These are phyloP conservation scores for Diaporthe humulicola DNA, from an alignment of 2,329 filamentous ascomycete species.

Conservation along the genomic window DNA sequence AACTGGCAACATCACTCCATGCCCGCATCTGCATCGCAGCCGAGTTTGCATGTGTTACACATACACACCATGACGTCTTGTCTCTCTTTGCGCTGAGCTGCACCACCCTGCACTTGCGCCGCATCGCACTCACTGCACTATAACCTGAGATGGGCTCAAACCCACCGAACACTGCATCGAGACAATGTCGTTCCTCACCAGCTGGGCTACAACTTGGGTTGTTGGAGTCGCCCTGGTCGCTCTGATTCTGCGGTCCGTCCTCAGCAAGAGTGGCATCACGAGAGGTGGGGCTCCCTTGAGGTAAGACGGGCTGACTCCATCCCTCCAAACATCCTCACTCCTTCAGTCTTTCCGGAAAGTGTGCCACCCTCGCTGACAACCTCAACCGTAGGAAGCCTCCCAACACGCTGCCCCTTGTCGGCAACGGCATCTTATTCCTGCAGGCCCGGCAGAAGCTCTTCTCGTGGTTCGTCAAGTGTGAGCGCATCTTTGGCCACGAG, in stretches of 20 bases:
- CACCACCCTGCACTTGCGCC: not conserved
- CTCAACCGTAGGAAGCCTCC: slow-evolving; percentile 57
- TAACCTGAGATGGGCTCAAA: not conserved
- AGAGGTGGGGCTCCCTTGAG: slow-evolving; percentile 40
- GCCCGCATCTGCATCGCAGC: not conserved
- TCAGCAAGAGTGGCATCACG: slow-evolving; percentile 39
- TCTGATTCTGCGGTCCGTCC: slow-evolving; percentile 33
- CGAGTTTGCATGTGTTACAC: not conserved
- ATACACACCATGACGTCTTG: slow-evolving; percentile 6
- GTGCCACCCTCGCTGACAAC: not conserved
- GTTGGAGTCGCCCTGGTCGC: slow-evolving; percentile 24
- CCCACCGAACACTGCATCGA: not conserved
- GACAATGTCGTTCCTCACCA: slow-evolving; percentile 33
- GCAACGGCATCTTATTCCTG: slow-evolving; percentile 73
- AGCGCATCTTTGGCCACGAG: slow-evolving; percentile 68
- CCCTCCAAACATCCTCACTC: not conserved
- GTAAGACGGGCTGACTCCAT: slow-evolving; percentile 32
- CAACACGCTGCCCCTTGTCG: slow-evolving; percentile 66
- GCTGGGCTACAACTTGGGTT: slow-evolving; percentile 24
- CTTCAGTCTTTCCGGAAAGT: not conserved
- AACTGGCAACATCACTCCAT: not conserved
- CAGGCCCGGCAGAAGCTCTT: slow-evolving; percentile 72
- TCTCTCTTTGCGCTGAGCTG: not conserved
- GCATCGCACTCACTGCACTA: not conserved
- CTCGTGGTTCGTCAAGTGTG: slow-evolving; percentile 72